A percentile compares a stretch with the other conserved stretches of the same genome.
Evolutionary conservation across 352 stramenopile species (phyloP).

Genomic region (Globisporangium viniferum): DNA sequence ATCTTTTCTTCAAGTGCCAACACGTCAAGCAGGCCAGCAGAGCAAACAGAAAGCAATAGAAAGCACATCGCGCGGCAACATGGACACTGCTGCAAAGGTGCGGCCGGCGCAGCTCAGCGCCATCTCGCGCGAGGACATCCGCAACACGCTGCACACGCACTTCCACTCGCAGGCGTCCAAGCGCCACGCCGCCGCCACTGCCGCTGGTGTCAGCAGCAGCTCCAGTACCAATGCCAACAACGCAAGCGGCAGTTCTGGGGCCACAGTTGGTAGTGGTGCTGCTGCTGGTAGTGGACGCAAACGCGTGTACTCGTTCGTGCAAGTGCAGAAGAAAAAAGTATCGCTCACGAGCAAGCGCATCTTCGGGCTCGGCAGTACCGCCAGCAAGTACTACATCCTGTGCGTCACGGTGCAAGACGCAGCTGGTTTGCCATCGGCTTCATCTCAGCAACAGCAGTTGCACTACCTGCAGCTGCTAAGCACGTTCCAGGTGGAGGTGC

Average conservation of each 20-base stretch:
- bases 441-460: conserved; percentile 22
- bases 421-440: background rate
- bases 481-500: conserved; percentile 63
- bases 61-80: background rate
- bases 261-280: background rate
- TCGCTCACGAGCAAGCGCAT: conserved; percentile 52
- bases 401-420: conserved; percentile 59
- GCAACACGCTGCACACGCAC: conserved; percentile 61
- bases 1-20: background rate
- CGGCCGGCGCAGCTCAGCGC: conserved; percentile 21
- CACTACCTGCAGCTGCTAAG: conserved; percentile 68
- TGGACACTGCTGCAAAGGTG: conserved; percentile 16
- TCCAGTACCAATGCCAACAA: background rate
- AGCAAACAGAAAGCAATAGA: background rate
- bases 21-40: background rate
- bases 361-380: conserved; percentile 30
- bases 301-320: conserved; percentile 55
- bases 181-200: conserved; percentile 15
- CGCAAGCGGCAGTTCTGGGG: background rate
- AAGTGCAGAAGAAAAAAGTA: conserved; percentile 64
- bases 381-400: conserved; percentile 61
- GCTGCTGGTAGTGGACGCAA: conserved; percentile 20
- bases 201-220: conserved; percentile 3
- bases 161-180: conserved; percentile 42
- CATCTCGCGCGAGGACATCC: conserved; percentile 59